phyloP scores from a whole-genome alignment of 768 basidiomycete species.

The Agrocybe chaxingu region DNA sequence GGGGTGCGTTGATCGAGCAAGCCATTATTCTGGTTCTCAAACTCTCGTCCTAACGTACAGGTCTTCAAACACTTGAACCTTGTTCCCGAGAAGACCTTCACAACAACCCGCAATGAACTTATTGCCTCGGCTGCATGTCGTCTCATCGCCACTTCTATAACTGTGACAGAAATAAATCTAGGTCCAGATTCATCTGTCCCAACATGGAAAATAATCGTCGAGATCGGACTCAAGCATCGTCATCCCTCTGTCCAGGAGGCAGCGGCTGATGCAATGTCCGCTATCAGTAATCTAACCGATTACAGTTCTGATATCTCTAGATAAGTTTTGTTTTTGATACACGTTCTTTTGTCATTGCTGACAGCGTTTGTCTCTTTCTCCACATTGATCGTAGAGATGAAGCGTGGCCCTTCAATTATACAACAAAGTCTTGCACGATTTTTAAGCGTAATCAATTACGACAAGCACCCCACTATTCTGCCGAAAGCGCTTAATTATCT shows the following conservation, averaged over 20 bases:
- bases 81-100: slow-evolving; percentile 57
- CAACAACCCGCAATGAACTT: slow-evolving; percentile 67
- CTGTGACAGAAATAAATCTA: slow-evolving; percentile 48
- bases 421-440: slow-evolving; percentile 75
- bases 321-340: slow-evolving; percentile 49
- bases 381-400: slow-evolving; percentile 67
- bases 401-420: slow-evolving; percentile 42
- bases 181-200: slow-evolving; percentile 41
- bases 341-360: slow-evolving; percentile 8
- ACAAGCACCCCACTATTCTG: slow-evolving; percentile 49
- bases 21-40: neutral
- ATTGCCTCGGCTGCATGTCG: slow-evolving; percentile 70
- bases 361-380: slow-evolving; percentile 11
- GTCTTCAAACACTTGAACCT: slow-evolving; percentile 57
- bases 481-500: slow-evolving; percentile 55
- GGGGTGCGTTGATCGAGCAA: slow-evolving; percentile 37
- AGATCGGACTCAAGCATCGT: slow-evolving; percentile 70
- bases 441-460: slow-evolving; percentile 69
- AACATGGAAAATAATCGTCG: slow-evolving; percentile 67
- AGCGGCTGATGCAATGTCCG: slow-evolving; percentile 65
- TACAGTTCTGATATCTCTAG: slow-evolving; percentile 62
- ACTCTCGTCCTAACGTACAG: slow-evolving; percentile 34
- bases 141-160: slow-evolving; percentile 64
- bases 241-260: slow-evolving; percentile 66
- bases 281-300: slow-evolving; percentile 67